These are phyloP conservation scores for Xylaria longipes DNA, from an alignment of 495 filamentous ascomycete genomes.

Conservation along the genomic window DNA sequence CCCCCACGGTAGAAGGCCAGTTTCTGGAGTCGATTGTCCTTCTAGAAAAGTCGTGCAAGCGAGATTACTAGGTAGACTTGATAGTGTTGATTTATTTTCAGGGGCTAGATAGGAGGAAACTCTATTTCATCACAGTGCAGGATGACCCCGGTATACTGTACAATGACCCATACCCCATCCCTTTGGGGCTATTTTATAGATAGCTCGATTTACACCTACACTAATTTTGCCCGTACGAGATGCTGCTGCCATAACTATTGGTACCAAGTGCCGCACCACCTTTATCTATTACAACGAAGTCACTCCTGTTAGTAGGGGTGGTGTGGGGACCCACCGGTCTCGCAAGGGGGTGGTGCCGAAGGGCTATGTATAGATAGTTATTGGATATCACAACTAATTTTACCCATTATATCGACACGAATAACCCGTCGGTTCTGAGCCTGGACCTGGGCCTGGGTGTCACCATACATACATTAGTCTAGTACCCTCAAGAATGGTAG, in stretches of 20 bases:
- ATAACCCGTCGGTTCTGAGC: background rate
- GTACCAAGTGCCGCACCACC: too few species aligned
- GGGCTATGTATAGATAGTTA: too few species aligned
- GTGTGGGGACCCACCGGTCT: too few species aligned
- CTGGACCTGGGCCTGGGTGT: background rate
- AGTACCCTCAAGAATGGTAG: background rate
- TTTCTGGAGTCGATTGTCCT: background rate
- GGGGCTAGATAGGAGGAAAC: background rate
- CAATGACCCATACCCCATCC: background rate
- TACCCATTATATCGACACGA: background rate
- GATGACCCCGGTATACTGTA: background rate
- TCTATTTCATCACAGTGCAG: constrained; percentile 5
- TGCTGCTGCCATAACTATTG: too few species aligned
- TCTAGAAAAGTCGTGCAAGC: constrained; percentile 16
- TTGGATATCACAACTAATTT: background rate
- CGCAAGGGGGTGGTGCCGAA: too few species aligned
- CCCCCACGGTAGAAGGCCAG: background rate
- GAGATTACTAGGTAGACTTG: constrained; percentile 6
- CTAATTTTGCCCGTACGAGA: too few species aligned
- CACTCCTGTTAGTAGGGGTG: too few species aligned
- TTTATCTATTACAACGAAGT: too few species aligned
- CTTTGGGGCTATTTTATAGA: too few species aligned
- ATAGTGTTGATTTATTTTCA: constrained; percentile 15
- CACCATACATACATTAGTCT: background rate
- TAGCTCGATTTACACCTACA: too few species aligned